Evolutionary conservation across 352 stramenopile genomes (phyloP), one percentile per base, ranked within the genome.

Genomic region (Phytophthora megakarya): DNA sequence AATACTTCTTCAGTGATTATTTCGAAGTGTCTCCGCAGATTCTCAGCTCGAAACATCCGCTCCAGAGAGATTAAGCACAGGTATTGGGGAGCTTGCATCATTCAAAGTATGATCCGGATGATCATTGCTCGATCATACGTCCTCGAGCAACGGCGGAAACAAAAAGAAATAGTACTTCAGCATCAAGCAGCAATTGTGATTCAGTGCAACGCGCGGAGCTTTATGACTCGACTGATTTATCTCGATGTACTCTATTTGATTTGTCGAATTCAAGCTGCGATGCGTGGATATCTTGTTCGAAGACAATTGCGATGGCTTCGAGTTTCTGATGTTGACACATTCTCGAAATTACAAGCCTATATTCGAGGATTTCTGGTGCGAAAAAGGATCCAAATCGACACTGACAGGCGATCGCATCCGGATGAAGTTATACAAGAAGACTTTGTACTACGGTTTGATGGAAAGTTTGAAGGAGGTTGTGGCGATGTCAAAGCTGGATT

Each of bases 231-330:
- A 8, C 65, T 90, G n/a, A 90, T 91, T 37, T 95, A 91, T 50
- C 67, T 92, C 32, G 83, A 93, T 47, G 79, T 93, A 9, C 62
- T 93, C n/a, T 90, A 90, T 50, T 65, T 90, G 38, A 79, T 93
- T 38, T 84, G 78, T n/a, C 82, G 85, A 11, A 91, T 95, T 32
- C 86, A 93, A 58, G 83, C 83, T 1, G 70, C 73, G 1, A 81
- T 80, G n/a, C 83, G 86, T 10, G 84, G 83, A 5, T 88, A 74
- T 44, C 67, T 93, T 21, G 73, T 87, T 6, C 80, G 86, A 8
- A 77, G 73, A 39, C 73, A 84, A 0, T 56, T 89, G 16, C 68
- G 74, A 12, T 89, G 75, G 81, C 54, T 89, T 5, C 49, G 70
- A 21, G 56, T 70, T 13, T 67, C 79, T 5, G 72, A 88, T 33